phyloP scores from a whole-genome alignment of 352 stramenopile genomes.

The Albugo laibachii region DNA sequence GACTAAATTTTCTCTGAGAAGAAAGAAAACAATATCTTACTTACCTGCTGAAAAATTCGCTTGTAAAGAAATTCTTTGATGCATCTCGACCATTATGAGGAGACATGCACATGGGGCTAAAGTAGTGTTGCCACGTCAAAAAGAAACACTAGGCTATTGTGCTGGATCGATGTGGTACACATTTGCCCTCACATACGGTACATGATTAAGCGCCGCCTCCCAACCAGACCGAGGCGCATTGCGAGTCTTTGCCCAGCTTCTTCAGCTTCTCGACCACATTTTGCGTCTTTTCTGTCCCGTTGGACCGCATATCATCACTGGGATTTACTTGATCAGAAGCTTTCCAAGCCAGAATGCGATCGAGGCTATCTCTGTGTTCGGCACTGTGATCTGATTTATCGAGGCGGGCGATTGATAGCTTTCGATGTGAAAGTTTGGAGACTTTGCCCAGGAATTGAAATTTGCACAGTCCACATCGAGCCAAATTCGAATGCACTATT shows the following conservation, averaged over 20 bases:
- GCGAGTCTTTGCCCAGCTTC: slow-evolving; percentile 81
- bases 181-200: too few relatives aligned
- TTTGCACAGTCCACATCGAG: slow-evolving; percentile 81
- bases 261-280: slow-evolving; percentile 90
- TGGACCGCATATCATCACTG: slow-evolving; percentile 88
- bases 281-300: slow-evolving; percentile 91
- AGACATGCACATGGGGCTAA: too few relatives aligned
- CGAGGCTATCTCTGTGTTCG: slow-evolving; percentile 88
- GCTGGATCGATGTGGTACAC: too few relatives aligned
- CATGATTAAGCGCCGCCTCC: too few relatives aligned
- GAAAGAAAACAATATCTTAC: too few relatives aligned
- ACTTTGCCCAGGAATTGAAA: slow-evolving; percentile 91
- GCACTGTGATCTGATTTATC: slow-evolving; percentile 83
- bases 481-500: slow-evolving; percentile 96
- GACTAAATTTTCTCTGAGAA: too few relatives aligned
- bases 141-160: too few relatives aligned
- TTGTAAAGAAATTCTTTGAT: too few relatives aligned
- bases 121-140: too few relatives aligned
- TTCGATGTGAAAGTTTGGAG: slow-evolving; percentile 86
- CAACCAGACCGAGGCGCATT: too few relatives aligned
- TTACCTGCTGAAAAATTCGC: too few relatives aligned
- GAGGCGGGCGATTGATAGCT: slow-evolving; percentile 68
- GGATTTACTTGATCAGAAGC: slow-evolving; percentile 76
- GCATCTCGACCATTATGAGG: too few relatives aligned
- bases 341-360: slow-evolving; percentile 93